Evolutionary conservation across 805 yeast species (phyloP), one percentile per base, ranked within the genome.

Genomic region (Candida khao-thaluensis): DNA sequence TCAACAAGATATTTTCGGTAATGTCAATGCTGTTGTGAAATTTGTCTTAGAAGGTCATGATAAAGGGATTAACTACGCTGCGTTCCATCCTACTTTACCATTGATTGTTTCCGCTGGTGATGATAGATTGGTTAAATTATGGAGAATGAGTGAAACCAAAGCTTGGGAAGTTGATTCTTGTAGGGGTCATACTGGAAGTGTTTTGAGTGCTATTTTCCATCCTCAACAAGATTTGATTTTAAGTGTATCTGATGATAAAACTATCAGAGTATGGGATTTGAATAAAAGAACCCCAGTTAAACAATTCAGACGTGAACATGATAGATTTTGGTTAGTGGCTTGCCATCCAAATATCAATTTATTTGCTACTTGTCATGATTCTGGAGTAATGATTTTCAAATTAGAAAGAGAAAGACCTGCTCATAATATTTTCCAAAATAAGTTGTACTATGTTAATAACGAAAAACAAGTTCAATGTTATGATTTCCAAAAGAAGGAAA

Each of bases 121-220:
- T 61, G 99, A 93, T 60, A 79, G 98, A 50, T 82, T 91, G 49
- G 87, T 93, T 41, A 91, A 91, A 64, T 72, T 95, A 49, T 93
- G 99, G 99, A 79, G 98, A 66, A 88, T 89, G 96, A 82, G 89
- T 55, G 96, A 93, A 50, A 81, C 95, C 25, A 88, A 90, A 66
- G 99, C 99, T 17, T 93, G 98, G 98, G 99, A 95, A 64, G 95
- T 95, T 43, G 99, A 93, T 60, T 86, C 97, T 18, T 91, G 97
- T 64, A 80, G 99, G 57, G 99, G 99, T 41, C 99, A 93, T 64
- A 86, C 96, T 20, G 90, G 90, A 57, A 89, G 86, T 60, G 96
- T 93, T 37, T 81, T 89, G 37, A 74, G 93, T 62, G 89, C 87
- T 26, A 69, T 85, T 37, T 95, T 95, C 77, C 96, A 93, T 60